Conservation (phyloP, 1,139 yeast genomes). For the Protomyces pachydermus region DNA sequence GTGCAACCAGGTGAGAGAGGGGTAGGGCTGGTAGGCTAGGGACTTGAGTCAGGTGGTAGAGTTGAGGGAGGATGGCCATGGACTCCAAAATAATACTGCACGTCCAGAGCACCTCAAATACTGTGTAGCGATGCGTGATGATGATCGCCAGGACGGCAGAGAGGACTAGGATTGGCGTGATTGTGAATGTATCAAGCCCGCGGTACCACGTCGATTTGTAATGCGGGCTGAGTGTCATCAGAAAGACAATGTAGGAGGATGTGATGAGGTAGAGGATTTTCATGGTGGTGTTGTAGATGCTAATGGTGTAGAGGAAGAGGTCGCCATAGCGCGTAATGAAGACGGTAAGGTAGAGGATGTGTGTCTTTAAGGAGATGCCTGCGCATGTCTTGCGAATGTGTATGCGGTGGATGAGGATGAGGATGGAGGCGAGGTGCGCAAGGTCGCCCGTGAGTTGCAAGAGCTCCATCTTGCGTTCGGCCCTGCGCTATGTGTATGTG, state of each 20-base stretch:
- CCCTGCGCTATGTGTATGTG: background rate
- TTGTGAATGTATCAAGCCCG: slow-evolving; percentile 71
- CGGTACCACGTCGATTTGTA: slow-evolving; percentile 38
- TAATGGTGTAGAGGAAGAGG: slow-evolving; percentile 42
- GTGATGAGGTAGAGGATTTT: slow-evolving; percentile 73
- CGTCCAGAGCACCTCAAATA: slow-evolving; percentile 53
- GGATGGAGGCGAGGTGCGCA: slow-evolving; percentile 17
- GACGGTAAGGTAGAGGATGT: slow-evolving; percentile 69
- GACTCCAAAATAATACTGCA: slow-evolving; percentile 83
- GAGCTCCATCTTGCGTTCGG: background rate
- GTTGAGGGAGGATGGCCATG: slow-evolving; percentile 86
- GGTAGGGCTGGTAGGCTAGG: slow-evolving; percentile 87
- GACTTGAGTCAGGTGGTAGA: slow-evolving; percentile 80
- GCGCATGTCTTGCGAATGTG: slow-evolving; percentile 37
- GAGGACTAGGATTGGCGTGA: slow-evolving; percentile 64
- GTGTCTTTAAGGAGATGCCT: slow-evolving; percentile 88
- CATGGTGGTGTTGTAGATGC: slow-evolving; percentile 73
- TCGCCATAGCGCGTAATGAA: slow-evolving; percentile 76
- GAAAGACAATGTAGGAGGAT: slow-evolving; percentile 66
- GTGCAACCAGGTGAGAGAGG: slow-evolving; percentile 88
- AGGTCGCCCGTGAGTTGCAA: slow-evolving; percentile 12
- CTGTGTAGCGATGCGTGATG: slow-evolving; percentile 60
- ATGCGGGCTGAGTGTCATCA: slow-evolving; percentile 48
- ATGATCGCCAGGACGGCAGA: slow-evolving; percentile 57
- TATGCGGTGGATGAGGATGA: slow-evolving; percentile 19